Percentiles rank a stretch among this genome's conserved stretches.
phyloP scores from a whole-genome alignment of 805 yeast species.

The Wickerhamia fluorescens region DNA sequence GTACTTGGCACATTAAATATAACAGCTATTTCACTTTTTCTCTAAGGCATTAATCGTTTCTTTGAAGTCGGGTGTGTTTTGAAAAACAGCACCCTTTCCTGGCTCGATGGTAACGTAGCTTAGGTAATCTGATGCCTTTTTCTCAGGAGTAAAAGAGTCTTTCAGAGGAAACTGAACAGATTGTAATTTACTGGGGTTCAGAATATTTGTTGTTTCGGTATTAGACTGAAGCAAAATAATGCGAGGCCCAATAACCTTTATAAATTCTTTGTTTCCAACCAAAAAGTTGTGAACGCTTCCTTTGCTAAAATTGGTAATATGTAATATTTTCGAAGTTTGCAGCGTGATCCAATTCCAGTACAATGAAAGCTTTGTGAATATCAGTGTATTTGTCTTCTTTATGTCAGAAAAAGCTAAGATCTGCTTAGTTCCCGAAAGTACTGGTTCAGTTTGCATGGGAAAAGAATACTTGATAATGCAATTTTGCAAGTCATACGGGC shows the following conservation, averaged over 20 bases:
- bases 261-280: conserved; percentile 36
- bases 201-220: conserved; percentile 10
- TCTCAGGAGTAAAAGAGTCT: neutral
- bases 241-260: conserved; percentile 51
- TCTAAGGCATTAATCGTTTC: too few relatives aligned
- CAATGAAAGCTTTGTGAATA: neutral
- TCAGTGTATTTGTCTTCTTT: conserved; percentile 1
- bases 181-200: too few relatives aligned
- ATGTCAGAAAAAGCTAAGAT: conserved; percentile 1
- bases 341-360: neutral
- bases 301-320: neutral
- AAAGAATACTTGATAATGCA: conserved; percentile 24
- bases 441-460: conserved; percentile 4
- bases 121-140: too few relatives aligned
- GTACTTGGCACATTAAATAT: too few relatives aligned
- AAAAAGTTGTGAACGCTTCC: conserved; percentile 5
- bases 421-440: neutral
- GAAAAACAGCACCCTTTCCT: conserved; percentile 34
- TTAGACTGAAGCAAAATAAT: conserved; percentile 42
- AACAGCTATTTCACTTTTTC: too few relatives aligned
- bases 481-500: conserved; percentile 39
- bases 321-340: neutral
- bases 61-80: conserved; percentile 37
- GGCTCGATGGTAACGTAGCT: conserved; percentile 40
- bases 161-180: neutral